Base-by-base conservation (phyloP, 176 grass and related monocot genomes). In the Calamus simplicifolius region DNA sequence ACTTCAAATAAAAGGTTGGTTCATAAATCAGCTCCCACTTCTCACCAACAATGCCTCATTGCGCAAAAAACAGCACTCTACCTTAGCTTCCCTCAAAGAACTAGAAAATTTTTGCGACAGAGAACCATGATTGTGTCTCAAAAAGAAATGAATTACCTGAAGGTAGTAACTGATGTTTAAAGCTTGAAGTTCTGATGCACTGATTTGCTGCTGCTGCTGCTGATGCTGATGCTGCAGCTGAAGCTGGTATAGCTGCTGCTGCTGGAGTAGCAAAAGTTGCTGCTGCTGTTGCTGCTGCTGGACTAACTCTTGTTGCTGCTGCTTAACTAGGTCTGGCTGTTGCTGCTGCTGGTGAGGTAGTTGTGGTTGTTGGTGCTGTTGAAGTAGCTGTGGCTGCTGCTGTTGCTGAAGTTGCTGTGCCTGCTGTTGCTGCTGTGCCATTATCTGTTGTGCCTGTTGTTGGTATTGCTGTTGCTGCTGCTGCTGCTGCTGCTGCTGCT, bases 181-280 rank as follows among this genome's bases (percentile, higher is more conserved):
- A 72, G 56, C 57, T 49, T 77, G 69, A 38, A 73, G 31, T 64
- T 75, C 73, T 78, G 79, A 75, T 64, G 72, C 73, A 31, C 56
- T 68, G 67, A 61, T 64, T 74, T 73, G 70, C 66, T 70, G 76
- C 50, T 83, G 64, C 17, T 67, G 64, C 52, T 67, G 51, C 21
- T 35, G 57, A 14, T 29, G 83, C 62, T 77, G 74, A 23, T 84
- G 81, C 51, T 84, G 77, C 49, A 78, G 88, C 23, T 92, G 88
- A 25, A 79, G 60, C 49, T 80, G 76, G 66, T 71, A 70, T 48
- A 78, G 77, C 14, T 77, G 82, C 23, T 82, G 86, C 31, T 81
- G 86, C 61, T 75, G 60, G 31, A 79, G 71, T 72, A 79, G 66
- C 56, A 79, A 62, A 38, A 80, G 55, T 14, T 83, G 71, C 25